These are phyloP conservation scores for Stephanodiscus triporus DNA, from an alignment of 108 stramenopile species.

Conservation along the genomic window DNA sequence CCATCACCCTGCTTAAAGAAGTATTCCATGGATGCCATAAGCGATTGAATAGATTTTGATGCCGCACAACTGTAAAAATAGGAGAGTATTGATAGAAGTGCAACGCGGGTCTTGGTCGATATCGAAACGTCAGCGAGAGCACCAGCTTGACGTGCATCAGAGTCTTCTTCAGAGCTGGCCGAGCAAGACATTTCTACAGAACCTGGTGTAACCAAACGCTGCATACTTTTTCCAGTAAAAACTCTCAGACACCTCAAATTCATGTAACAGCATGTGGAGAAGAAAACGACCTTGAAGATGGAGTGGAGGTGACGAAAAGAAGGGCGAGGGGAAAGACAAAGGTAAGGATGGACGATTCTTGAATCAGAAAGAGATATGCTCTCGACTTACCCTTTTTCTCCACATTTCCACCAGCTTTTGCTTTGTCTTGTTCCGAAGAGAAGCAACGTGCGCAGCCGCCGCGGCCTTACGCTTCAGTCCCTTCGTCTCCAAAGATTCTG, in stretches of 20 bases:
- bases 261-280: conserved; percentile 53
- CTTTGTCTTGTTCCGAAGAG: conserved; percentile 54
- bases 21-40: conserved; percentile 20
- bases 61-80: conserved; percentile 30
- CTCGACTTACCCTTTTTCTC: conserved; percentile 50
- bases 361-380: not conserved
- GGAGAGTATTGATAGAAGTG: conserved; percentile 26
- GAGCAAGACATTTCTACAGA: not conserved
- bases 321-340: not conserved
- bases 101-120: conserved; percentile 32
- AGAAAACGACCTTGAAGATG: conserved; percentile 35
- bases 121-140: conserved; percentile 4
- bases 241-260: conserved; percentile 54
- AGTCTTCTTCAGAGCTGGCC: not conserved
- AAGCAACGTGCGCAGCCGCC: conserved; percentile 80
- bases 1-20: conserved; percentile 10
- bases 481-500: conserved; percentile 73
- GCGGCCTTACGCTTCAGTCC: conserved; percentile 84
- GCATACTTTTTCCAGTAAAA: conserved; percentile 53
- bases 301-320: not conserved
- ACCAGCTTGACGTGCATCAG: not conserved
- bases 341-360: not conserved
- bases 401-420: conserved; percentile 56
- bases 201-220: conserved; percentile 8
- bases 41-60: conserved; percentile 21